Evolutionary conservation across 2,329 filamentous ascomycete species (phyloP).

Genomic region (Fusarium equiseti): DNA sequence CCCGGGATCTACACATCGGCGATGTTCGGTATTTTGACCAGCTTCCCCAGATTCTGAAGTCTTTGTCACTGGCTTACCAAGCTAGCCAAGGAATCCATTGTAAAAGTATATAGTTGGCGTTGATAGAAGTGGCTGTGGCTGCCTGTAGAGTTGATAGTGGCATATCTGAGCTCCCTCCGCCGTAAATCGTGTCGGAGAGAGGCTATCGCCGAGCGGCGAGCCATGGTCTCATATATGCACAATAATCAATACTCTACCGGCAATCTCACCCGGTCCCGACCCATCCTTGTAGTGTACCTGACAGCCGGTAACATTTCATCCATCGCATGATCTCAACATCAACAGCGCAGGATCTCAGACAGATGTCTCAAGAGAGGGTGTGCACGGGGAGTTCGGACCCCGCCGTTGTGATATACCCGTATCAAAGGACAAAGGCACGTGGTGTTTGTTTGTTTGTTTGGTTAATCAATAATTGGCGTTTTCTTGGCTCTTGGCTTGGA

Average conservation of each 20-base stretch:
- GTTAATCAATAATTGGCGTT: constrained; percentile 10
- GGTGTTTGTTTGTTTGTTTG: not conserved
- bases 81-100: not conserved
- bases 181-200: constrained; percentile 26
- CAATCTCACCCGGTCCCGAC: constrained; percentile 26
- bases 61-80: not conserved
- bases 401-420: constrained; percentile 32
- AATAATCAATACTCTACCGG: constrained; percentile 17
- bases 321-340: constrained; percentile 40
- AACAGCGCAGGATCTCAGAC: constrained; percentile 31
- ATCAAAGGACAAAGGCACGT: constrained; percentile 25
- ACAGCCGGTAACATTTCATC: constrained; percentile 7
- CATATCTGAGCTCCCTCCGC: not conserved
- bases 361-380: constrained; percentile 10
- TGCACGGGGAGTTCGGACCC: constrained; percentile 41
- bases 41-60: not conserved
- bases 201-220: constrained; percentile 35
- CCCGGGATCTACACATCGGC: constrained; percentile 2
- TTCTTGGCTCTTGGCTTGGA: constrained; percentile 10
- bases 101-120: not conserved
- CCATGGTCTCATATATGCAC: constrained; percentile 30
- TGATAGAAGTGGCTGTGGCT: not conserved
- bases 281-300: constrained; percentile 12
- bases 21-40: not conserved
- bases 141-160: not conserved